Percentiles rank a stretch among this genome's conserved stretches.
Conservation (phyloP, 1,139 yeast genomes). For the Yamadazyma mexicana region DNA sequence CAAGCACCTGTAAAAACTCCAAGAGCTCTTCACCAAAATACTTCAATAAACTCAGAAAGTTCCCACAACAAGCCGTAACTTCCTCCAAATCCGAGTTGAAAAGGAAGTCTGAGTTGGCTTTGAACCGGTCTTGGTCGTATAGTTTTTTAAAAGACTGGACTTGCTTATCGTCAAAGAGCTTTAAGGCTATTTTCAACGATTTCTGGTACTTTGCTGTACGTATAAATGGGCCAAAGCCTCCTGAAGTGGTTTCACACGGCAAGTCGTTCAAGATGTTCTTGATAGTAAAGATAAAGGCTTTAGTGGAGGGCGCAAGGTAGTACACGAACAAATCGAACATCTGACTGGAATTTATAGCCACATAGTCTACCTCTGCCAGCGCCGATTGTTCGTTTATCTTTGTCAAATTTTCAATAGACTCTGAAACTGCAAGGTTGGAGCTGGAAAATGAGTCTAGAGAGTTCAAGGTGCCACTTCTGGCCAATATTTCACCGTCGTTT, state of each 20-base stretch:
- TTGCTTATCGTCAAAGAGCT: constrained; percentile 58
- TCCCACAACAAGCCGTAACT: constrained; percentile 83
- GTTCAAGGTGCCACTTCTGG: constrained; percentile 16
- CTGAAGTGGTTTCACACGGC: constrained; percentile 47
- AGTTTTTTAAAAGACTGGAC: constrained; percentile 54
- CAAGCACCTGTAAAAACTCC: constrained; percentile 47
- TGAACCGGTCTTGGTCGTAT: constrained; percentile 60
- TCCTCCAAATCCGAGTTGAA: constrained; percentile 71
- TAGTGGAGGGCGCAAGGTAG: constrained; percentile 71
- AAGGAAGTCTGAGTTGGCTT: constrained; percentile 31
- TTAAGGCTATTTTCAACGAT: constrained; percentile 55
- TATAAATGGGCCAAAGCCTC: constrained; percentile 22
- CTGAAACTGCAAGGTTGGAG: constrained; percentile 20
- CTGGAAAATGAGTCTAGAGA: constrained; percentile 14
- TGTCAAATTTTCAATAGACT: constrained; percentile 28
- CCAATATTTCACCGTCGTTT: neutral
- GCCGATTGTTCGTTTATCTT: constrained; percentile 14
- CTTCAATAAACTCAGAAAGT: constrained; percentile 65
- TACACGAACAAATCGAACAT: constrained; percentile 66
- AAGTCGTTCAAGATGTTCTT: constrained; percentile 60
- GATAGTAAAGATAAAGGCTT: constrained; percentile 64
- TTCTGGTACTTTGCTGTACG: constrained; percentile 42
- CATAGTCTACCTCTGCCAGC: constrained; percentile 16
- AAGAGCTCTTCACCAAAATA: constrained; percentile 62
- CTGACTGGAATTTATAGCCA: constrained; percentile 45